Base-by-base conservation (phyloP, 1,139 yeast species). In the Dujonia santamariae region DNA sequence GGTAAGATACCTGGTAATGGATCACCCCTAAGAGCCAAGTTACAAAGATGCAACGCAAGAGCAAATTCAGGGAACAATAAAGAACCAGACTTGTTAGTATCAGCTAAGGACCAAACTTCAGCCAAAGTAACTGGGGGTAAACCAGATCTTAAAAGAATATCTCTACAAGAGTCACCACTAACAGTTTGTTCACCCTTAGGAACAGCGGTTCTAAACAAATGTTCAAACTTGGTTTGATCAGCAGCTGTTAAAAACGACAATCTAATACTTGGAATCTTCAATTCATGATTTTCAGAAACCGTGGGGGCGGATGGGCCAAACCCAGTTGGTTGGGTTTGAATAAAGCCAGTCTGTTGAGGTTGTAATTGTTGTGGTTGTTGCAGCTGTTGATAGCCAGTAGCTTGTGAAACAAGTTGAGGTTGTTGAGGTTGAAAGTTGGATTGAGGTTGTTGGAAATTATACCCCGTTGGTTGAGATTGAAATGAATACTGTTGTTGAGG, bases 41-140 rank as follows among this genome's bases (percentile, higher is more conserved):
- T 85, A 53, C 96, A 88, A 45, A 92, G 70, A 56, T 87, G 95
- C 70, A 92, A 79, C 13, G 96, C 95, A 48, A 90, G 69, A 9
- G 96, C 96, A 65, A 92, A 92, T 56, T 92, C 97, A 0, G 98
- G 98, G 51, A 90, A 92, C 43, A 92, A 62, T 40, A 92, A 71
- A 31, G 80, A 73, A 1, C 97, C 97, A 3, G 95, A 80, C 49
- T 80, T 83, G 48, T 82, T 85, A 2, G 95, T 83, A 53, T 92
- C 98, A 17, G 96, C 75, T 44, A 92, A 66, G 21, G 85, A 78
- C 98, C 98, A 92, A 39, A 92, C 82, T 45, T 83, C 86, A 2
- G 95, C 95, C 49, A 92, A 68, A 20, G 83, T 75, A 23, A 78
- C 75, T 1, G 96, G 87, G 25, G 77, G 65, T 39, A 92, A 69